phyloP scores from a whole-genome alignment of 2,329 filamentous ascomycete genomes.

The Cercospora brassicicola region DNA sequence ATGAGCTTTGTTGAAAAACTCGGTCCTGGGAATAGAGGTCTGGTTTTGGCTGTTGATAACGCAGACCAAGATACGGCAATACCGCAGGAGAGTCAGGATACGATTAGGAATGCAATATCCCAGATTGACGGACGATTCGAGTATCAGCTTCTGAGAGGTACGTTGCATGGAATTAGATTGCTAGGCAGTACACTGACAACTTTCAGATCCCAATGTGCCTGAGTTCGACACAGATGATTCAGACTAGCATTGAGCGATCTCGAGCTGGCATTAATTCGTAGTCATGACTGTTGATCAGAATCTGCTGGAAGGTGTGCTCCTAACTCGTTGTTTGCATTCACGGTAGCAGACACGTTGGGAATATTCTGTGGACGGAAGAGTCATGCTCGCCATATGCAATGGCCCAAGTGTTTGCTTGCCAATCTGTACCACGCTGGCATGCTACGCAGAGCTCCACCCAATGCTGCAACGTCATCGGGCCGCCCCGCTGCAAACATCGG shows the following conservation, averaged over 20 bases:
- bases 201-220: slow-evolving; percentile 47
- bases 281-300: background rate
- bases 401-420: background rate
- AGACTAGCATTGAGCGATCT: slow-evolving; percentile 37
- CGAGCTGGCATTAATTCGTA: background rate
- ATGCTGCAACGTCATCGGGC: slow-evolving; percentile 13
- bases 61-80: slow-evolving; percentile 47
- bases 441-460: background rate
- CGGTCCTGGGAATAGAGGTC: slow-evolving; percentile 44
- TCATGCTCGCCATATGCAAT: background rate
- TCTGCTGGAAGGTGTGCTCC: background rate
- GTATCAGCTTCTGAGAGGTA: slow-evolving; percentile 49
- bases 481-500: slow-evolving; percentile 15
- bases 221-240: slow-evolving; percentile 49
- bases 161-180: background rate
- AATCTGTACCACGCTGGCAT: background rate
- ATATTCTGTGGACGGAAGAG: background rate
- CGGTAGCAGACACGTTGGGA: background rate
- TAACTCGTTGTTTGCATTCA: background rate
- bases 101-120: slow-evolving; percentile 43
- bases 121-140: slow-evolving; percentile 49
- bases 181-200: slow-evolving; percentile 9
- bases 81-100: slow-evolving; percentile 42
- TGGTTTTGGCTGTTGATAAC: slow-evolving; percentile 48
- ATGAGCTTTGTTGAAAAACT: slow-evolving; percentile 47